phyloP scores from a whole-genome alignment of 1,139 yeast genomes.

The Geotrichum phurueaensis region DNA sequence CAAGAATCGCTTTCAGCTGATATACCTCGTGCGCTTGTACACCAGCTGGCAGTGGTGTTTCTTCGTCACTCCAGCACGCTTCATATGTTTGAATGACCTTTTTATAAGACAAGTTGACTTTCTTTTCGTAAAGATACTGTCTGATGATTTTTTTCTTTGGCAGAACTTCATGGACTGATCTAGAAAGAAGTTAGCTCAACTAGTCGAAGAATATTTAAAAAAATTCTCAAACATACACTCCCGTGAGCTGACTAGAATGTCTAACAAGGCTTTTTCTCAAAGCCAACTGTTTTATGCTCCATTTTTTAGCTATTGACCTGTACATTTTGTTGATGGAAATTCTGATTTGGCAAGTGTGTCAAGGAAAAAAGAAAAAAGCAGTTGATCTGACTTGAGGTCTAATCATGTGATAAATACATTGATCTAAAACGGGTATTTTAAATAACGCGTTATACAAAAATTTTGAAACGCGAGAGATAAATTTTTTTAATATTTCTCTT shows the following conservation, averaged over 20 bases:
- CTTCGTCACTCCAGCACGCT: slow-evolving; percentile 21
- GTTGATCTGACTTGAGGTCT: background rate
- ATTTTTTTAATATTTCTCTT: background rate
- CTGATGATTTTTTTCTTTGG: slow-evolving; percentile 17
- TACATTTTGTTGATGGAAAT: background rate
- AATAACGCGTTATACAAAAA: background rate
- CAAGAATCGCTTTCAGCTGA: slow-evolving; percentile 61
- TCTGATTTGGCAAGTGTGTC: background rate
- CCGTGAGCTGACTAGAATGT: background rate
- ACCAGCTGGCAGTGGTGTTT: slow-evolving; percentile 36
- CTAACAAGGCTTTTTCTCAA: background rate
- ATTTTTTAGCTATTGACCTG: background rate
- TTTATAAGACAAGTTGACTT: slow-evolving; percentile 18
- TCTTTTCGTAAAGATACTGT: slow-evolving; percentile 19
- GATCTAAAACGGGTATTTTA: background rate
- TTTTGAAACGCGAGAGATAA: background rate
- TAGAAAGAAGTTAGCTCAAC: background rate
- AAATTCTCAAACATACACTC: background rate
- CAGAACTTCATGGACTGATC: slow-evolving; percentile 15
- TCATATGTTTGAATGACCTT: slow-evolving; percentile 19
- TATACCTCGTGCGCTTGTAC: slow-evolving; percentile 55
- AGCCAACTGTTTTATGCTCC: background rate
- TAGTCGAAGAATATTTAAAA: background rate
- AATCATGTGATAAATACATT: background rate
- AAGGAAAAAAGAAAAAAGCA: background rate